Evolutionary conservation across 2,329 filamentous ascomycete species (phyloP), one percentile per base, ranked within the genome.

Genomic region (Paraconiothyrium sp.): DNA sequence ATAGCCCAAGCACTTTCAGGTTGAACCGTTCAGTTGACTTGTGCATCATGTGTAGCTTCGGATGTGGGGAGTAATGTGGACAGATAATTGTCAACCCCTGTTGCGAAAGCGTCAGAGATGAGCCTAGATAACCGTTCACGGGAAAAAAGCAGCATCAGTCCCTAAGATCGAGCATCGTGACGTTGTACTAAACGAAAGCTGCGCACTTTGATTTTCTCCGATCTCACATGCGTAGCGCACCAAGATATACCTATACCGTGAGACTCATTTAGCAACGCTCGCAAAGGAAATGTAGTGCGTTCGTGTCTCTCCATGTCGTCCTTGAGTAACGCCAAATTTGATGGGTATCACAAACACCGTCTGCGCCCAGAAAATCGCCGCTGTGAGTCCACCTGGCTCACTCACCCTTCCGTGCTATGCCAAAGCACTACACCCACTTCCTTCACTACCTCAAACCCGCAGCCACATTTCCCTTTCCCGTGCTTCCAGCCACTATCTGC

Each of bases 401-500:
- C 14, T 14, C 46, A 13, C 16, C 34, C n/a, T 16, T 20, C 20
- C 20, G 20, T 20, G 20, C 20, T 35, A 51, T n/a, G 16, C 48
- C 43, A 24, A 10, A 20, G 43, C 22, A 22, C 16, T 27, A 2
- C 37, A 43, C 3, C 37, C 14, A 7, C 39, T n/a, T 16, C 35
- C 3, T 4, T 30, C 27, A 14, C 35, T 54, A 58, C 8, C 43
- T 44, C 13, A 43, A 47, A n/a, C 46, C 51, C 35, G n/a, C 47
- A 8, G 22, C 50, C 6, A 6, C 48, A 8, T 24, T n/a, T 51
- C 56, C 16, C 48, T 32, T 32, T 73, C 72, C 55, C 67, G 71
- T 11, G 27, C 13, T 11, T 69, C 67, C 49, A 59, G 11, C 59
- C 70, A 16, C 68, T 64, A 50, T 76, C 74, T 3, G 75, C 74